Evolutionary conservation across 2,329 filamentous ascomycete species (phyloP).

Genomic region (Bipolaris cookei): DNA sequence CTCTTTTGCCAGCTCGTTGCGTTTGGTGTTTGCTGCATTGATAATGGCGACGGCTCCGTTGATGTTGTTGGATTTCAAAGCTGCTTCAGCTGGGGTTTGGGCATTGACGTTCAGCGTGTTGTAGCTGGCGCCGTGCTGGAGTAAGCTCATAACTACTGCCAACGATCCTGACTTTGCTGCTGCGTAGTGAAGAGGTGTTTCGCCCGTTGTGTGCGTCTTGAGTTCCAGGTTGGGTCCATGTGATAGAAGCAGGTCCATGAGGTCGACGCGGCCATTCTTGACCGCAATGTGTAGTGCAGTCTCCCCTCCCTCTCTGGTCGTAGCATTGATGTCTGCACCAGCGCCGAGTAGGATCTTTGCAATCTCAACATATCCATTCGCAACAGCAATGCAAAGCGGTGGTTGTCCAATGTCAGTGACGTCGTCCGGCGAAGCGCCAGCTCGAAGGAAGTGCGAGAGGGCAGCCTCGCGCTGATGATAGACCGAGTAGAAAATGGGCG

Average conservation of each 20-base stretch:
- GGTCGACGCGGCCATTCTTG: slow-evolving; percentile 31
- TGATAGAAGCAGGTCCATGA: slow-evolving; percentile 35
- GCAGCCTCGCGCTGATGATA: slow-evolving; percentile 43
- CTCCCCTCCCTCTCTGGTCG: slow-evolving; percentile 31
- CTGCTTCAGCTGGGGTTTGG: slow-evolving; percentile 38
- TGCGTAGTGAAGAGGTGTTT: slow-evolving; percentile 45
- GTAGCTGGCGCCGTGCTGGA: slow-evolving; percentile 38
- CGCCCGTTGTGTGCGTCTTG: slow-evolving; percentile 30
- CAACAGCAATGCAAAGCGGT: slow-evolving; percentile 40
- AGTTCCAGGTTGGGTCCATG: slow-evolving; percentile 31
- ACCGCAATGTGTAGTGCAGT: slow-evolving; percentile 43
- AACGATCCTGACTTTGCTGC: slow-evolving; percentile 33
- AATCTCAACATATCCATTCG: slow-evolving; percentile 33
- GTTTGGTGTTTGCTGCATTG: slow-evolving; percentile 35
- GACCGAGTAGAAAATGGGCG: slow-evolving; percentile 41
- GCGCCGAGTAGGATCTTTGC: slow-evolving; percentile 38
- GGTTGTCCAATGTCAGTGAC: slow-evolving; percentile 26
- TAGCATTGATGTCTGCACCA: slow-evolving; percentile 35
- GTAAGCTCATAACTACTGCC: slow-evolving; percentile 30
- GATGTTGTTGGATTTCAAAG: slow-evolving; percentile 36
- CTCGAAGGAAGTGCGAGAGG: slow-evolving; percentile 38
- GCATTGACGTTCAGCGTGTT: slow-evolving; percentile 28
- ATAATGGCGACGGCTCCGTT: slow-evolving; percentile 43
- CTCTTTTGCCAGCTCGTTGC: slow-evolving; percentile 38
- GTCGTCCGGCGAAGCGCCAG: slow-evolving; percentile 38